Base-by-base conservation (phyloP, 1,284 basidiomycete species). In the Quambalaria eucalypti region DNA sequence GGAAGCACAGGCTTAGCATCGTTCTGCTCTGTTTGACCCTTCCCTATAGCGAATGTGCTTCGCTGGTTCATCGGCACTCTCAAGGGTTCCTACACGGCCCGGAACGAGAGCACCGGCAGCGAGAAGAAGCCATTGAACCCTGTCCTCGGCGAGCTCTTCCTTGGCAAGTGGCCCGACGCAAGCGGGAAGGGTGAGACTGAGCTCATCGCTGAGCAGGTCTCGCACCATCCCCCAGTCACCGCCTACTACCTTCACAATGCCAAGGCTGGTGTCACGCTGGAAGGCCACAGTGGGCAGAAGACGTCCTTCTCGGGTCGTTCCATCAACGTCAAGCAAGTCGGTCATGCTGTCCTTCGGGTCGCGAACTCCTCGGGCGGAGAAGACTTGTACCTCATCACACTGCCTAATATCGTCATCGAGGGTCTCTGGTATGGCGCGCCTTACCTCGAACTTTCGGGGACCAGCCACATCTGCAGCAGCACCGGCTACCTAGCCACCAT, bases 81-180 rank as follows among this genome's bases (percentile, higher is more conserved):
- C 58, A 95, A 92, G 76, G 90, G 89, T 36, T 90, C 95, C 73
- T 95, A 95, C 78, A 95, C 89, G 16, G 76, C 79, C 55, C 62
- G 79, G 68, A 52, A 74, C 64, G 64, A 56, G n/a, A 62, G 54
- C 23, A 63, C 57, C 83, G 92, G 92, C 8, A 90, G 88, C 1
- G 92, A 96, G 82, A 98, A 97, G 82, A 98, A 97, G 77, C 92
- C 92, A 8, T 81, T 97, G 59, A 97, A 97, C 76, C 92, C 92
- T 33, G 89, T 93, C 12, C 86, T 97, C 28, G 92, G 91, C 77
- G 78, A 79, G 75, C 79, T 91, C 38, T 97, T 97, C 80, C 90
- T 91, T 65, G 93, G 93, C 48, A 77, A 81, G 59, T 98, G 93
- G 92, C 87, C 90, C 1, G 85, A 87, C 71, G 79, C 80, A 61